These are phyloP conservation scores for Betula pendula DNA, from an alignment of 306 rosid genomes.

Conservation along the genomic window DNA sequence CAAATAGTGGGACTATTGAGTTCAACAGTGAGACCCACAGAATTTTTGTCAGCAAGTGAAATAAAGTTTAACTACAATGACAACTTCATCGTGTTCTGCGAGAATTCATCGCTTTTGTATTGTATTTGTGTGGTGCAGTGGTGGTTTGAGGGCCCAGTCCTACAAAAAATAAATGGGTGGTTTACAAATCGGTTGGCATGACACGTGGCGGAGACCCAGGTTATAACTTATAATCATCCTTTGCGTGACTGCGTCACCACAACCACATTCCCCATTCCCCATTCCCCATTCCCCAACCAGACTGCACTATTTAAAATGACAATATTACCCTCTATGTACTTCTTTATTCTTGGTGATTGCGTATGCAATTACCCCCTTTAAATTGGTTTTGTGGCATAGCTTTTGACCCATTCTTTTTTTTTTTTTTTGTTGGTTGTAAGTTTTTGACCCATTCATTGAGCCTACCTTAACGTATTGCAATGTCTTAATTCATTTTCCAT, in stretches of 20 bases:
- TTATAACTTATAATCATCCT: not conserved
- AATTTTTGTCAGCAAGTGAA: too few species aligned
- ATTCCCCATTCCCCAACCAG: not conserved
- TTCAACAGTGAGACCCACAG: too few species aligned
- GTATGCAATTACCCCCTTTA: too few species aligned
- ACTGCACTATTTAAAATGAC: not conserved
- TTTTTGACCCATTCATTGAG: not conserved
- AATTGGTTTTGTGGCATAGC: too few species aligned
- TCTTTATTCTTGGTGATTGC: too few species aligned
- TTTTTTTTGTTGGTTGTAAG: too few species aligned
- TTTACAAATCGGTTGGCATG: not conserved
- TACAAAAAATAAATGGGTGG: not conserved
- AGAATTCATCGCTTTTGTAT: too few species aligned
- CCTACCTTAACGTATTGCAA: not conserved
- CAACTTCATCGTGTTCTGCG: too few species aligned
- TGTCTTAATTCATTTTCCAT: not conserved
- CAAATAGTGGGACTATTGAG: not conserved
- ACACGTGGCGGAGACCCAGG: not conserved
- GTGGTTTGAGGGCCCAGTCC: too few species aligned
- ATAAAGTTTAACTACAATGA: too few species aligned
- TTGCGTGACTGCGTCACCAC: not conserved
- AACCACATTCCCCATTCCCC: not conserved
- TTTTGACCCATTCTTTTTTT: not conserved
- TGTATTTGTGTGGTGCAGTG: too few species aligned
- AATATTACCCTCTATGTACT: not conserved